These are phyloP conservation scores for Nymphaea colorata DNA, from an alignment of 164 flowering plant species.

Conservation along the genomic window DNA sequence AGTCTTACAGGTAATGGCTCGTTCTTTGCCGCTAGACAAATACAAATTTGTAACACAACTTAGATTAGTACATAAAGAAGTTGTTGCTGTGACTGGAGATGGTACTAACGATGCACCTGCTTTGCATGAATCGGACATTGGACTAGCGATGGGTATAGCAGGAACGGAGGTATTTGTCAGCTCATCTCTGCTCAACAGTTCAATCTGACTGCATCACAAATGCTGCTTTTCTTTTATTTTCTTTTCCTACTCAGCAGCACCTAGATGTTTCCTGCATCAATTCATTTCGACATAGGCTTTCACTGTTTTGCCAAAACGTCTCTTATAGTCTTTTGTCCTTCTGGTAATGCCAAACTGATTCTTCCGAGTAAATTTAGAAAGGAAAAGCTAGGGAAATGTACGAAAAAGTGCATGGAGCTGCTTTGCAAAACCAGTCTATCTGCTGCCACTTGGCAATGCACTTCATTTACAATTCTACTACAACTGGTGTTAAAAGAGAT, in stretches of 20 bases:
- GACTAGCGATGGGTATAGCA: slow-evolving; percentile 27
- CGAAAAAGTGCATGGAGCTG: no score
- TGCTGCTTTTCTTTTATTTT: not conserved
- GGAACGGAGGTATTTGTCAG: slow-evolving; percentile 20
- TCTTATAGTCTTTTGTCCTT: no score
- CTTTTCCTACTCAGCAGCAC: not conserved
- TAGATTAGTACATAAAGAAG: slow-evolving; percentile 14
- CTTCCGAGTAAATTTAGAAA: no score
- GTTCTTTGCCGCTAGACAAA: slow-evolving; percentile 27
- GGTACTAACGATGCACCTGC: slow-evolving; percentile 31
- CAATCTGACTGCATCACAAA: not conserved
- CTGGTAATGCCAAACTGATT: no score
- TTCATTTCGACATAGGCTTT: no score
- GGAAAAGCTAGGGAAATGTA: no score
- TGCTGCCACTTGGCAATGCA: no score
- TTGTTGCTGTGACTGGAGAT: slow-evolving; percentile 30
- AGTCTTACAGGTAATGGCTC: slow-evolving; percentile 22
- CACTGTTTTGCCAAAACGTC: no score
- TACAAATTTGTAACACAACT: slow-evolving; percentile 17
- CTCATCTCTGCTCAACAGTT: not conserved
- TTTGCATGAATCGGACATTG: slow-evolving; percentile 23
- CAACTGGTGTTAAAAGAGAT: no score
- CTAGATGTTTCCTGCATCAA: not conserved
- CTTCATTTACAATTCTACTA: no score
- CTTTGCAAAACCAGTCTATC: no score